A percentile compares a stretch with the other conserved stretches of the same genome.
Evolutionary conservation across 2,329 filamentous ascomycete genomes (phyloP).

Genomic region (Trichoderma sp.): DNA sequence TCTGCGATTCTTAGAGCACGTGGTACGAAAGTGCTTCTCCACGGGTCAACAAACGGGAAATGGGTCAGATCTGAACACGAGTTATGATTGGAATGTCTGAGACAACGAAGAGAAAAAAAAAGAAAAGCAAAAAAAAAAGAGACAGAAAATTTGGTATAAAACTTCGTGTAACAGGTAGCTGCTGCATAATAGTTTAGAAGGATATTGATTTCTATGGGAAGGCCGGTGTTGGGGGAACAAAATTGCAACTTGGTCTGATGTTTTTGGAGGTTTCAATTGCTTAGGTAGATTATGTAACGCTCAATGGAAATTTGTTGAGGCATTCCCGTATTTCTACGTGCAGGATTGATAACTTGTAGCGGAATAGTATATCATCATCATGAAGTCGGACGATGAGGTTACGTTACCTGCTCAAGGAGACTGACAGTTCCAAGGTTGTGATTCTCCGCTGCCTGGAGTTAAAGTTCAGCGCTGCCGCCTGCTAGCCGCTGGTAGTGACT

Average conservation of each 20-base stretch:
- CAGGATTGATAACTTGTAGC: too few species aligned
- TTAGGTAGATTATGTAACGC: neutral
- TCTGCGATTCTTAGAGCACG: conserved; percentile 42
- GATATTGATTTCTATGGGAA: conserved; percentile 15
- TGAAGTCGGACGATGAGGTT: too few species aligned
- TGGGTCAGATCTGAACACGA: conserved; percentile 32
- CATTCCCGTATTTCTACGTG: neutral
- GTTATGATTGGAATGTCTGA: conserved; percentile 25
- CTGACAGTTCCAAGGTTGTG: neutral
- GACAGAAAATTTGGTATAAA: neutral
- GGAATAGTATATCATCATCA: too few species aligned
- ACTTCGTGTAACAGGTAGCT: conserved; percentile 17
- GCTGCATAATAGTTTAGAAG: conserved; percentile 1
- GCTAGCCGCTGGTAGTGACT: neutral
- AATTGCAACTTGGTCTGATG: neutral
- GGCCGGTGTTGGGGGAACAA: neutral
- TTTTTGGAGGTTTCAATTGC: neutral
- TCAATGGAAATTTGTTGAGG: neutral
- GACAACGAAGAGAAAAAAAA: neutral
- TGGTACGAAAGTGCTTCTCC: conserved; percentile 51
- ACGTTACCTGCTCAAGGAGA: neutral
- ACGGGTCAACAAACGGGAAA: conserved; percentile 36
- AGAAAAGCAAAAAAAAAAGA: neutral
- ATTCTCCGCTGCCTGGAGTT: neutral
- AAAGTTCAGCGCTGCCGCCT: conserved; percentile 3